Conservation (phyloP, 805 yeast species). For the Saccharomycopsis guyanensis region DNA sequence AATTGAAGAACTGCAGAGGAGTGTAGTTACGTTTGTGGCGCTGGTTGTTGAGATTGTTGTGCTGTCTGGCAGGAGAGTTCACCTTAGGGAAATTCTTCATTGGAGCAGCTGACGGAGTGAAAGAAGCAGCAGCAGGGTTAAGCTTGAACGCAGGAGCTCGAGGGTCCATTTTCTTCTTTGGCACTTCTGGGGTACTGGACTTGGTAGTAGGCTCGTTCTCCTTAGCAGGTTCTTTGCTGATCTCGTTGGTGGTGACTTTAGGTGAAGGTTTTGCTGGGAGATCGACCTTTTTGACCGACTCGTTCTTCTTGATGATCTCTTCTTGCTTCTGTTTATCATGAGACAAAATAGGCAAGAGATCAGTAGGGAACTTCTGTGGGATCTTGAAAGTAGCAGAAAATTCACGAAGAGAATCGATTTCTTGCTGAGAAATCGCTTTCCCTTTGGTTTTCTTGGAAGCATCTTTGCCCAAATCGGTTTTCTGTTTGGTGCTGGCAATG, state of each 20-base stretch:
- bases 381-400: conserved; percentile 79
- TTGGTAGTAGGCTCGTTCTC: background rate
- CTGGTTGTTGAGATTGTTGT: conserved; percentile 1
- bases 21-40: conserved; percentile 4
- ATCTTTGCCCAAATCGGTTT: background rate
- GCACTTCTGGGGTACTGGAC: conserved; percentile 1
- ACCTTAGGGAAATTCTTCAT: conserved; percentile 7
- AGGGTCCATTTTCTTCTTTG: conserved; percentile 47
- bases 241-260: no score
- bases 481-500: conserved; percentile 34
- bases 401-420: conserved; percentile 62
- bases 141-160: conserved; percentile 57
- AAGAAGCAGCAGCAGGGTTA: conserved; percentile 61
- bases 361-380: conserved; percentile 53
- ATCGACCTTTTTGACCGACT: background rate
- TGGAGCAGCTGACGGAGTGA: conserved; percentile 39
- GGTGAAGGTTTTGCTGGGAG: conserved; percentile 8
- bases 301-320: conserved; percentile 37
- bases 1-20: conserved; percentile 6
- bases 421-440: conserved; percentile 38
- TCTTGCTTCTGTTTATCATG: conserved; percentile 62
- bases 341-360: conserved; percentile 60
- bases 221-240: background rate
- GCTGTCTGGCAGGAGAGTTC: background rate
- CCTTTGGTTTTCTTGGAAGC: conserved; percentile 1